phyloP scores from a whole-genome alignment of 257 asterid species.

The Coffea eugenioides region DNA sequence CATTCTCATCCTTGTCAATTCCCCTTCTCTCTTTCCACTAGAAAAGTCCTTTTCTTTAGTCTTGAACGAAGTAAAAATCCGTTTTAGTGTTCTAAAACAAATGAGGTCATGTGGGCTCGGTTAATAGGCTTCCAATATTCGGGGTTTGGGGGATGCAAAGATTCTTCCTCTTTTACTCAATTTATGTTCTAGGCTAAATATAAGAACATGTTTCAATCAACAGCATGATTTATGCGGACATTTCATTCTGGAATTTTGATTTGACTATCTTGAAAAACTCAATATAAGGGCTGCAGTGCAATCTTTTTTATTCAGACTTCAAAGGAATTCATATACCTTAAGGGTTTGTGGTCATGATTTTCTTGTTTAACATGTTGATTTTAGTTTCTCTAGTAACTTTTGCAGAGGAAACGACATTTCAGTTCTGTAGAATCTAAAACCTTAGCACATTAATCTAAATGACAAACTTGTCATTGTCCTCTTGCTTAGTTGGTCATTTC shows the following conservation, averaged over 20 bases:
- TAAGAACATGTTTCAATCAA: not conserved
- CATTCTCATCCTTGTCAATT: not conserved
- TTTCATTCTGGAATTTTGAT: not conserved
- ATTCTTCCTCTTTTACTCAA: too few relatives aligned
- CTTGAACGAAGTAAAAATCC: not conserved
- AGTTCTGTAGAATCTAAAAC: constrained; percentile 3
- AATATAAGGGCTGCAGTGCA: not conserved
- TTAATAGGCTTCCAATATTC: too few relatives aligned
- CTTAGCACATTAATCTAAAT: not conserved
- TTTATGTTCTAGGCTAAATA: not conserved
- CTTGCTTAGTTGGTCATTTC: constrained; percentile 5
- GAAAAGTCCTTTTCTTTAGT: not conserved
- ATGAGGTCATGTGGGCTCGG: not conserved
- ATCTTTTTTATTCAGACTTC: not conserved
- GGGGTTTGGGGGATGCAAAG: too few relatives aligned
- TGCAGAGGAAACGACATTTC: constrained; percentile 13
- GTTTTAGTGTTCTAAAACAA: not conserved
- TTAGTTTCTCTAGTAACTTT: not conserved
- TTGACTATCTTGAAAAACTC: constrained; percentile 17
- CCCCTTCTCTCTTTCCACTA: not conserved
- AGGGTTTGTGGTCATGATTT: not conserved
- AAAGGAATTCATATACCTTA: not conserved
- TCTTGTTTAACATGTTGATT: not conserved
- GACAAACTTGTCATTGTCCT: constrained; percentile 1
- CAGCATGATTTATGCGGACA: not conserved